Evolutionary conservation across 805 yeast genomes (phyloP).

Genomic region (Starmerella khaoyaiensis): DNA sequence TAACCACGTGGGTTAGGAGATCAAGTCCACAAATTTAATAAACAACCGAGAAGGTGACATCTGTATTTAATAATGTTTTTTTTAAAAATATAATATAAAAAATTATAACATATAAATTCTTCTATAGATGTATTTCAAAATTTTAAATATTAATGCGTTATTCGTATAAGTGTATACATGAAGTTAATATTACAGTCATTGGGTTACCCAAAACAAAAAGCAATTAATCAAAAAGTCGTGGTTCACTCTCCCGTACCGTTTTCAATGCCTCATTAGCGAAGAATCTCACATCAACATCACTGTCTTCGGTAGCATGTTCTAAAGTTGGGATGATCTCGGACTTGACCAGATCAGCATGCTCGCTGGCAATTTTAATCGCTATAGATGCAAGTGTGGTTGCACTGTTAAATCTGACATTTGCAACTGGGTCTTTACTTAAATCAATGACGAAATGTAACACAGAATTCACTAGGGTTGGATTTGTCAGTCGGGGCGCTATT

Average conservation of each 20-base stretch:
- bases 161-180: too few species aligned
- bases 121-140: too few species aligned
- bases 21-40: background rate
- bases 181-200: too few species aligned
- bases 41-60: too few species aligned
- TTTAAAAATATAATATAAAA: too few species aligned
- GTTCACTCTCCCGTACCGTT: too few species aligned
- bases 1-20: background rate
- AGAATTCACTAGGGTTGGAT: slow-evolving; percentile 43
- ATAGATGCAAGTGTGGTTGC: slow-evolving; percentile 68
- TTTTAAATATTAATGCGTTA: too few species aligned
- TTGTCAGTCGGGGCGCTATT: slow-evolving; percentile 58
- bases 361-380: slow-evolving; percentile 34
- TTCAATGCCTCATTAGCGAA: slow-evolving; percentile 59
- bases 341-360: slow-evolving; percentile 33
- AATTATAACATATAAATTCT: too few species aligned
- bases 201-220: too few species aligned
- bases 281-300: slow-evolving; percentile 79
- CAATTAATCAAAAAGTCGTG: too few species aligned
- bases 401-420: slow-evolving; percentile 89
- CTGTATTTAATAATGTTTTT: too few species aligned
- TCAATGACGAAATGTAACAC: slow-evolving; percentile 69
- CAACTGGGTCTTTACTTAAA: slow-evolving; percentile 68
- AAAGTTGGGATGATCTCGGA: slow-evolving; percentile 51
- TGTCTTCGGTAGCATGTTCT: slow-evolving; percentile 52